A percentile compares a stretch with the other conserved stretches of the same genome.
phyloP scores from a whole-genome alignment of 495 filamentous ascomycete species.

The Xylaria intraflava region DNA sequence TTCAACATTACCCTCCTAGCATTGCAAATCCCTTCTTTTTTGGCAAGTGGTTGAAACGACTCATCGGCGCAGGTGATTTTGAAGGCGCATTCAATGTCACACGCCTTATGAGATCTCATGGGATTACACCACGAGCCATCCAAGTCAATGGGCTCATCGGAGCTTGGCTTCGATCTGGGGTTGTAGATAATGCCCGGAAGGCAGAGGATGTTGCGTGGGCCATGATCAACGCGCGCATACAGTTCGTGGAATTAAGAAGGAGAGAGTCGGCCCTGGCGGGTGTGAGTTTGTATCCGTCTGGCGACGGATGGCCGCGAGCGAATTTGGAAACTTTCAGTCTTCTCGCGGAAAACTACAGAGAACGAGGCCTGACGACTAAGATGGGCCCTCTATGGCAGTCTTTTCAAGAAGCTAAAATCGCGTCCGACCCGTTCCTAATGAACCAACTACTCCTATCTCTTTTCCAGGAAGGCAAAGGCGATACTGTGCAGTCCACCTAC shows the following conservation, averaged over 20 bases:
- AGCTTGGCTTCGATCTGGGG: constrained; percentile 61
- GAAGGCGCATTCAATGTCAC: constrained; percentile 63
- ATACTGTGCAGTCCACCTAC: constrained; percentile 52
- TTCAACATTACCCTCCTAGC: constrained; percentile 48
- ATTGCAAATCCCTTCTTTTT: constrained; percentile 75
- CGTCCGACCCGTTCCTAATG: constrained; percentile 63
- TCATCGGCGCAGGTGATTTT: constrained; percentile 65
- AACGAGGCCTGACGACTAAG: constrained; percentile 49
- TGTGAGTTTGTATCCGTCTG: constrained; percentile 30
- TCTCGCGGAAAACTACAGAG: constrained; percentile 63
- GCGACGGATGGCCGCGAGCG: constrained; percentile 36
- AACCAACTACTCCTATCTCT: constrained; percentile 65
- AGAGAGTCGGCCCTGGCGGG: constrained; percentile 23
- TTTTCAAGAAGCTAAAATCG: constrained; percentile 53
- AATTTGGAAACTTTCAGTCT: constrained; percentile 72
- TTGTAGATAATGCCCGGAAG: constrained; percentile 44
- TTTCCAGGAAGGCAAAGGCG: constrained; percentile 46
- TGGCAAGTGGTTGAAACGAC: constrained; percentile 73
- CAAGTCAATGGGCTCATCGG: constrained; percentile 72
- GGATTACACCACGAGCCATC: constrained; percentile 56
- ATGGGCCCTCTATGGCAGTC: constrained; percentile 52
- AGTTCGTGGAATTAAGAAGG: constrained; percentile 43
- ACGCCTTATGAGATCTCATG: constrained; percentile 59
- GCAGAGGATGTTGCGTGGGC: constrained; percentile 68
- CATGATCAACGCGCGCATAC: constrained; percentile 64